phyloP scores from a whole-genome alignment of 352 stramenopile species.

The Pythium phragmiticola region DNA sequence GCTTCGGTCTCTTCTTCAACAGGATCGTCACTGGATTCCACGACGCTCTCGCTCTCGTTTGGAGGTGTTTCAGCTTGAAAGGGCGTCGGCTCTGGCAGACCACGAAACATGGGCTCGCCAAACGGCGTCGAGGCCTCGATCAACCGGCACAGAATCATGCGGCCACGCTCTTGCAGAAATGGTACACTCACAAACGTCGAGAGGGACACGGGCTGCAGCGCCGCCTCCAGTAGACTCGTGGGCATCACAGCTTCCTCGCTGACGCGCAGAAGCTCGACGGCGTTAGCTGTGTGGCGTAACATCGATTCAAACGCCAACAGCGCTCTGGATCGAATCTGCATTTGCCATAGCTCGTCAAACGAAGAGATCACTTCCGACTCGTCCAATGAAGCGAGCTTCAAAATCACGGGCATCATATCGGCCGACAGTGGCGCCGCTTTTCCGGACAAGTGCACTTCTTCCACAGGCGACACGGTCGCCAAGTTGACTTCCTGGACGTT shows the following conservation, averaged over 20 bases:
- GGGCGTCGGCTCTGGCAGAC: slow-evolving; percentile 54
- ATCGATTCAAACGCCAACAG: slow-evolving; percentile 79
- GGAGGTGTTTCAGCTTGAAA: slow-evolving; percentile 18
- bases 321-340: slow-evolving; percentile 85
- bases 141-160: slow-evolving; percentile 82
- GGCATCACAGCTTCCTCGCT: slow-evolving; percentile 29
- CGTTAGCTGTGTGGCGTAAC: slow-evolving; percentile 43
- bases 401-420: slow-evolving; percentile 84
- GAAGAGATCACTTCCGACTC: slow-evolving; percentile 59
- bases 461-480: slow-evolving; percentile 60
- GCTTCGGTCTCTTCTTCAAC: slow-evolving; percentile 75
- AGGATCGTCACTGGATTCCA: slow-evolving; percentile 49
- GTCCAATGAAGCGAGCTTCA: slow-evolving; percentile 76
- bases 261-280: background rate
- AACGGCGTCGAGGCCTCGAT: slow-evolving; percentile 84
- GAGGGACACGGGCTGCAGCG: slow-evolving; percentile 62
- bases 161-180: slow-evolving; percentile 73
- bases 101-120: slow-evolving; percentile 75
- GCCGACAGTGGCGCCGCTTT: slow-evolving; percentile 44
- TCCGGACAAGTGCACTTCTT: slow-evolving; percentile 73
- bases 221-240: slow-evolving; percentile 52
- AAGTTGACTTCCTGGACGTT: slow-evolving; percentile 84
- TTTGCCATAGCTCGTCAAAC: slow-evolving; percentile 78
- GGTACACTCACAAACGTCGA: slow-evolving; percentile 74
- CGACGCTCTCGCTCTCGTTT: slow-evolving; percentile 1